Evolutionary conservation across 768 basidiomycete genomes (phyloP), one percentile per base, ranked within the genome.

Genomic region (Candolleomyces aberdarensis): DNA sequence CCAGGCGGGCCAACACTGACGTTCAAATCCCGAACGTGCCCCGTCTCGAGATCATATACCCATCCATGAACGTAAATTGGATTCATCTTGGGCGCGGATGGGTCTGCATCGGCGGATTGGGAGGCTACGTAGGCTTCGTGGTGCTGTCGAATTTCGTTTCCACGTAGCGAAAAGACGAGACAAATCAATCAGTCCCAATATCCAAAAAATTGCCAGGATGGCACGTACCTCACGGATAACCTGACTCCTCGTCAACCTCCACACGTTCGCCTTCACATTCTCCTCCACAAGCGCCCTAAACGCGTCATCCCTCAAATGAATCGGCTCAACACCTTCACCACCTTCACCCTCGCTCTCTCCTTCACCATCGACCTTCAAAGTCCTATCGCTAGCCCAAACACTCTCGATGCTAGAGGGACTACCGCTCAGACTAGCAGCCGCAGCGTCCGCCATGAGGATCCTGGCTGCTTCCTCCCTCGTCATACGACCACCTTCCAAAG

Each of bases 41-140:
- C 85, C 36, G 72, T 80, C 63, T 79, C 80, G 59, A 86, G 74
- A 56, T 85, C 80, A 60, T 85, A 85, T 36, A 87, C 80, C 82
- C 82, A 86, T 6, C 85, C 85, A 48, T 87, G 84, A 5, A 87
- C 67, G 62, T 71, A 76, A 1, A 77, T 69, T 13, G 71, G 68
- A 26, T 65, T 59, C 14, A 61, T 31, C 40, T 59, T 57, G 5
- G 69, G 58, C 36, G 15, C 17, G 32, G 32, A 31, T 54, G 60
- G 66, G 10, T 46, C 67, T 41, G 66, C 64, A 32, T 59, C 67
- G 40, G 60, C 20, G 60, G 36, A 36, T 36, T 36, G 36, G 36
- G 36, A 20, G 19, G 49, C 50, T n/a, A 54, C 19, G 29, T 58
- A 54, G 17, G 46, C 44, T 36, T 53, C 40, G 46, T 15, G 29